Conservation (phyloP, 768 basidiomycete species). For the Leccinellum luteum region DNA sequence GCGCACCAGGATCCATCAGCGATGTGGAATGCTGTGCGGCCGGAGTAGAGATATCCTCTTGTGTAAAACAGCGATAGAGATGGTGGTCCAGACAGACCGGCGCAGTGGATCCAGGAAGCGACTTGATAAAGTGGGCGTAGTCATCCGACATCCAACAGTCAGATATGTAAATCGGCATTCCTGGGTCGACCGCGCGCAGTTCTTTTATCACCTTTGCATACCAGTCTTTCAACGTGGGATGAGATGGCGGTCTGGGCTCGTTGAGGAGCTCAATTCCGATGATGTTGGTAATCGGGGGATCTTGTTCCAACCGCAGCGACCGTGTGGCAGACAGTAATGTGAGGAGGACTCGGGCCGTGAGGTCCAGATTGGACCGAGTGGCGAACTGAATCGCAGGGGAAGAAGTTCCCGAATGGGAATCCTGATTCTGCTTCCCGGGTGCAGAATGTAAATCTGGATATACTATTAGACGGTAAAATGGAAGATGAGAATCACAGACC, state of each 20-base stretch:
- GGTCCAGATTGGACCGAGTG: conserved; percentile 40
- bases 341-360: conserved; percentile 48
- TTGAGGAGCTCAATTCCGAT: conserved; percentile 60
- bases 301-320: conserved; percentile 50
- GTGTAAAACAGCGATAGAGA: conserved; percentile 78
- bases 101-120: conserved; percentile 28
- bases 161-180: conserved; percentile 67
- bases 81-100: conserved; percentile 76
- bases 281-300: conserved; percentile 42
- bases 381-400: conserved; percentile 49
- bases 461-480: conserved; percentile 15
- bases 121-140: conserved; percentile 55
- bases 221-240: conserved; percentile 56
- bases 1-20: conserved; percentile 41
- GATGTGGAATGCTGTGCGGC: conserved; percentile 53
- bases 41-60: conserved; percentile 49
- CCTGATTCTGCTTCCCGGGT: conserved; percentile 71
- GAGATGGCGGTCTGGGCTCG: conserved; percentile 53
- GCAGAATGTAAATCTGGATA: conserved; percentile 68
- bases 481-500: conserved; percentile 39
- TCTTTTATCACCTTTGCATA: conserved; percentile 55
- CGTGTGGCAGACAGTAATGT: conserved; percentile 35
- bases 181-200: conserved; percentile 48
- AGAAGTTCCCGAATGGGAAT: conserved; percentile 65
- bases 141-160: conserved; percentile 74